Conservation (phyloP, 306 rosid species). For the Ormosia semicastrata region DNA sequence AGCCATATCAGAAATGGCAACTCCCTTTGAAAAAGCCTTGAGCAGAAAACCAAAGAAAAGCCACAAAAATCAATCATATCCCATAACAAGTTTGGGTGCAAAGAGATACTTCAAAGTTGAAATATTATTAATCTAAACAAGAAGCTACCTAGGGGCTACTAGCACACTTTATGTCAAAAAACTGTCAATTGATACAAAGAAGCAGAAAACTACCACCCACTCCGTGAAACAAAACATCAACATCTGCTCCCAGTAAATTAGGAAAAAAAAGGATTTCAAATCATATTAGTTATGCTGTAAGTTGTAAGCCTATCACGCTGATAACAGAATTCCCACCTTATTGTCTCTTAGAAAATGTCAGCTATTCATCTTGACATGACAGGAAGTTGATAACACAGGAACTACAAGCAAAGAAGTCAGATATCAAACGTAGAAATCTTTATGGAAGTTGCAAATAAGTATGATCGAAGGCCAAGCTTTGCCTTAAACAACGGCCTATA, state of each 20-base stretch:
- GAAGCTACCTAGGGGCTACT: not conserved
- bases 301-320: not conserved
- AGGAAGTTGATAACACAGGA: not conserved
- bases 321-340: not conserved
- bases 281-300: not conserved
- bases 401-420: not conserved
- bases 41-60: not conserved
- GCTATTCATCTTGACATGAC: not conserved
- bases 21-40: not conserved
- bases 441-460: not conserved
- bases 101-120: not conserved
- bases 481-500: no score
- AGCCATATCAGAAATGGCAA: not conserved
- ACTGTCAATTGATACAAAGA: not conserved
- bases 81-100: not conserved
- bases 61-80: not conserved
- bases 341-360: not conserved
- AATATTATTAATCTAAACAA: not conserved
- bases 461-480: no score
- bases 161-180: not conserved
- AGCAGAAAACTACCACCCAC: not conserved
- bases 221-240: not conserved
- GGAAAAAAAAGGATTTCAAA: not conserved
- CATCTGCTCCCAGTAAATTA: not conserved
- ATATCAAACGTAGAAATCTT: not conserved